Base-by-base conservation (phyloP, 495 filamentous ascomycete genomes). In the Podospora conica region DNA sequence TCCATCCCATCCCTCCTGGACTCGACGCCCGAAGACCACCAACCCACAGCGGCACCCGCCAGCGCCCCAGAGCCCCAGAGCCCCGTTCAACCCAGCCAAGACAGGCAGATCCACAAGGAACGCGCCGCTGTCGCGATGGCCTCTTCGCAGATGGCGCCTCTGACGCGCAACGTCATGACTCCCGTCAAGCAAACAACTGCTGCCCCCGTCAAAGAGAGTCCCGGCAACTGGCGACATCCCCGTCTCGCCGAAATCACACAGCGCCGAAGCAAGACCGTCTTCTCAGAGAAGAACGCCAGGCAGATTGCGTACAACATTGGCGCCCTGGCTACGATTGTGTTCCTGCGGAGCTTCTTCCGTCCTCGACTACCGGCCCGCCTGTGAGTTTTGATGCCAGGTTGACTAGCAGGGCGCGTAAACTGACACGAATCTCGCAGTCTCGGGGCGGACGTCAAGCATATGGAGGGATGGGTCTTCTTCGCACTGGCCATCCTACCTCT, bases 221-320 rank as follows among this genome's bases (percentile, higher is more conserved):
- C 91, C 15, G 93, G 93, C 59, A 91, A 88, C 77, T 97, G 93
- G 93, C 84, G 85, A 66, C 93, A 97, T 76, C 93, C 93, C 5
- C 85, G 86, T 28, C 78, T 96, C 58, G 80, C 88, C 67, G 91
- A 96, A 74, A 90, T 97, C 68, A 83, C 87, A 15, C 83, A 82
- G 60, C 87, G 93, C 28, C 90, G 90, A 65, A 86, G 87, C 76
- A 87, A 86, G 21, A 82, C 86, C 9, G 88, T 81, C 55, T 96
- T 97, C 74, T 84, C 84, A 22, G 86, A 91, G 58, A 82, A 81
- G 61, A 91, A 93, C 66, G 71, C 93, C 20, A 82, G 79, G 58
- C 84, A 79, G 48, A 82, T 96, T 21, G 62, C 83, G 25, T 87
- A 86, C 76, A 96, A 95, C 75, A 74, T 78, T 3, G 74, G 68